phyloP scores from a whole-genome alignment of 2,329 filamentous ascomycete genomes.

The Colletotrichum liriopes region DNA sequence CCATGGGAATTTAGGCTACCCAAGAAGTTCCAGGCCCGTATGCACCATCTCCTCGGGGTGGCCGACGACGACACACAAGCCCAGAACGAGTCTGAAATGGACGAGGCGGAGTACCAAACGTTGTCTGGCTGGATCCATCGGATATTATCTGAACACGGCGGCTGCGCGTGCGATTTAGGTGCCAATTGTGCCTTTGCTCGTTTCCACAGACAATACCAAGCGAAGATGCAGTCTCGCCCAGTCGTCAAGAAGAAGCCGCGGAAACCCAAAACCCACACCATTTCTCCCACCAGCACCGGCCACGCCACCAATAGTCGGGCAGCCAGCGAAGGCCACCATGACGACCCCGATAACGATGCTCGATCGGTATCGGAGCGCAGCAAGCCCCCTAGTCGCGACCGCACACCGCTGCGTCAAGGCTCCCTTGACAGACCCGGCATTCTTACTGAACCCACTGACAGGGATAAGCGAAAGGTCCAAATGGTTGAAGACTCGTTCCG shows the following conservation, averaged over 20 bases:
- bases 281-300: constrained; percentile 75
- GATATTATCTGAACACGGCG: constrained; percentile 83
- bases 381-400: constrained; percentile 77
- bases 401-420: constrained; percentile 74
- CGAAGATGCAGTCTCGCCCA: constrained; percentile 60
- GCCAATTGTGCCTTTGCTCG: constrained; percentile 75
- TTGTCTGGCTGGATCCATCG: constrained; percentile 77
- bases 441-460: constrained; percentile 75
- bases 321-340: constrained; percentile 72
- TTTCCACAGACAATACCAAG: constrained; percentile 72
- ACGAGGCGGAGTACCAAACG: constrained; percentile 72
- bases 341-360: constrained; percentile 70
- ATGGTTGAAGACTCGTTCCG: constrained; percentile 77
- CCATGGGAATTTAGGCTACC: constrained; percentile 78
- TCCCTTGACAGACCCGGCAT: constrained; percentile 73
- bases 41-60: constrained; percentile 73
- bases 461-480: constrained; percentile 77
- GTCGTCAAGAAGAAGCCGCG: constrained; percentile 66
- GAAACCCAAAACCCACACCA: constrained; percentile 69
- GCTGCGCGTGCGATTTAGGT: constrained; percentile 81
- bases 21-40: constrained; percentile 68
- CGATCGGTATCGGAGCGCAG: constrained; percentile 68
- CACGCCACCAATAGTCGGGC: constrained; percentile 76
- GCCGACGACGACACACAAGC: constrained; percentile 70
- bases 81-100: constrained; percentile 68